These are phyloP conservation scores for Russula emetica DNA, from an alignment of 768 basidiomycete species.

Conservation along the genomic window DNA sequence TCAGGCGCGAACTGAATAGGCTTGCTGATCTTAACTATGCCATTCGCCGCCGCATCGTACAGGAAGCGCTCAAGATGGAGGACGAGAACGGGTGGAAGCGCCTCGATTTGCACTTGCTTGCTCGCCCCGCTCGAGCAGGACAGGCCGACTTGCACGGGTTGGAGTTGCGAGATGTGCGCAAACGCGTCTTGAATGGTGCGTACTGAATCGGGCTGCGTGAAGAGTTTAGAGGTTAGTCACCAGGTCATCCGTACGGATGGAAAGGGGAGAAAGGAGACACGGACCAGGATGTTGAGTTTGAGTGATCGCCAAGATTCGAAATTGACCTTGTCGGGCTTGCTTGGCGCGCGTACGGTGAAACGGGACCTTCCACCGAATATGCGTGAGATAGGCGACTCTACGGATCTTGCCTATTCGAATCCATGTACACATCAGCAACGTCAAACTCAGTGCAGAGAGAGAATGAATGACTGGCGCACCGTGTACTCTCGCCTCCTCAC, in stretches of 20 bases:
- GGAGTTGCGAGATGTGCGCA: not conserved
- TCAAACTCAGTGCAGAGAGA: not conserved
- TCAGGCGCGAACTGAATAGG: too few species aligned
- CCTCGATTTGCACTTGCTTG: constrained; percentile 61
- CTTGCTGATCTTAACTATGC: too few species aligned
- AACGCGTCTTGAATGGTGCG: too few species aligned
- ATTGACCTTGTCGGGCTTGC: too few species aligned
- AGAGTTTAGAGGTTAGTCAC: too few species aligned
- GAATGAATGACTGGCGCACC: constrained; percentile 31
- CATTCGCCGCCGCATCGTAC: too few species aligned
- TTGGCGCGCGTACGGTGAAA: constrained; percentile 44
- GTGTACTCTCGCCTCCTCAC: not conserved
- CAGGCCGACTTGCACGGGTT: constrained; percentile 31
- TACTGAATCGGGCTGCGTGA: too few species aligned
- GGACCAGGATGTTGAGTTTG: too few species aligned
- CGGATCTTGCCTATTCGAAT: constrained; percentile 57
- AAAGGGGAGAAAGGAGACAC: too few species aligned
- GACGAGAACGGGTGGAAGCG: constrained; percentile 77
- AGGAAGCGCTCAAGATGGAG: constrained; percentile 34
- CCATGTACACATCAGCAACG: not conserved
- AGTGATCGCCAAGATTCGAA: too few species aligned
- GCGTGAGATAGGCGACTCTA: constrained; percentile 82
- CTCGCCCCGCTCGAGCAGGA: constrained; percentile 58
- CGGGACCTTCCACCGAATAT: constrained; percentile 94
- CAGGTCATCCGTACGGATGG: too few species aligned